phyloP scores from a whole-genome alignment of 345 rosid genomes.

The Aquilaria sinensis region DNA sequence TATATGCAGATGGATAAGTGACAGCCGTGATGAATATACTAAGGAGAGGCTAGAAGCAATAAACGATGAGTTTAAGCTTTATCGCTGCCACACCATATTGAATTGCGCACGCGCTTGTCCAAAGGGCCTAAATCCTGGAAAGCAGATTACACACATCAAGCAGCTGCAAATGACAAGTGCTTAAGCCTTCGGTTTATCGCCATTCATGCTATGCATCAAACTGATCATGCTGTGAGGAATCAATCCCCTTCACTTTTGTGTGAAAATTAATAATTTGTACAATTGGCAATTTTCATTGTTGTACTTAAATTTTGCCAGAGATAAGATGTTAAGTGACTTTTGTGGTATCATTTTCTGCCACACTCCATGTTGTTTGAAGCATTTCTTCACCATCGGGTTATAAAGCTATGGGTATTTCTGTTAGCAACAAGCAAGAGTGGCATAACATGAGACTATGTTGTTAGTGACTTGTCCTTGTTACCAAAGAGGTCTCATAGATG shows the following conservation, averaged over 20 bases:
- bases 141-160: constrained; percentile 82
- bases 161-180: constrained; percentile 40
- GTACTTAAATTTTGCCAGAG: constrained; percentile 6
- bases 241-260: constrained; percentile 7
- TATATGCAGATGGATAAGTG: constrained; percentile 84
- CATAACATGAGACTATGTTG: too few species aligned
- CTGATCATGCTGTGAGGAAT: constrained; percentile 9
- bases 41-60: constrained; percentile 83
- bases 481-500: too few species aligned
- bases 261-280: constrained; percentile 11
- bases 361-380: too few species aligned
- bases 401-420: too few species aligned
- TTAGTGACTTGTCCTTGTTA: too few species aligned
- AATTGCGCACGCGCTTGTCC: constrained; percentile 98
- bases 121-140: constrained; percentile 95
- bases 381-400: too few species aligned
- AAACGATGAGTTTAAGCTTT: constrained; percentile 86
- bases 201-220: constrained; percentile 8
- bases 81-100: constrained; percentile 93
- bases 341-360: too few species aligned
- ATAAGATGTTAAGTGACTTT: too few species aligned
- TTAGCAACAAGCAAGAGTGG: too few species aligned
- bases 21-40: constrained; percentile 92
- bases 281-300: constrained; percentile 8
- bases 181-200: constrained; percentile 3